phyloP scores from a whole-genome alignment of 306 rosid genomes.

The Trifolium pratense region DNA sequence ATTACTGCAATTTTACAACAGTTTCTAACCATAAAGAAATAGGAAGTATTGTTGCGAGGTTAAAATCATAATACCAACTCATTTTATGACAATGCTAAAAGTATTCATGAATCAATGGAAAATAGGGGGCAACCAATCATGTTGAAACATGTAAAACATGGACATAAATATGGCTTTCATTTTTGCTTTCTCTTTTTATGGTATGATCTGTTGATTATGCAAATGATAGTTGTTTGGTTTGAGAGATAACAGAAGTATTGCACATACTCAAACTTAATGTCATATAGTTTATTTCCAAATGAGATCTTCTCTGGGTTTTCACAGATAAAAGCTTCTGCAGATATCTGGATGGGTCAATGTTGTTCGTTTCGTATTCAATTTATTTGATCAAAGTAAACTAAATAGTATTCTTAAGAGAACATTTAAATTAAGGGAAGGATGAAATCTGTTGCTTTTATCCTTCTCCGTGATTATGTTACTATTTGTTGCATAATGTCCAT shows the following conservation, averaged over 20 bases:
- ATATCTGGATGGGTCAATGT: background rate
- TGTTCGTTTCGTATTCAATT: too few species aligned
- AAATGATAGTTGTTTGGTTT: slow-evolving; percentile 21
- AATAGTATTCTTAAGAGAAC: slow-evolving; percentile 10
- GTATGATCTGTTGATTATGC: background rate
- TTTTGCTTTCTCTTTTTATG: background rate
- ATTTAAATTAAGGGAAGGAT: slow-evolving; percentile 11
- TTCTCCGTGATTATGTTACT: slow-evolving; percentile 17
- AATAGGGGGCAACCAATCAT: slow-evolving; percentile 21
- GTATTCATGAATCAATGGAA: slow-evolving; percentile 27
- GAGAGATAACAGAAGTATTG: background rate
- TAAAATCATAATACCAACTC: slow-evolving; percentile 23
- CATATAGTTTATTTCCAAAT: slow-evolving; percentile 10
- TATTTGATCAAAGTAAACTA: slow-evolving; percentile 26
- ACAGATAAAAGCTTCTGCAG: slow-evolving; percentile 14
- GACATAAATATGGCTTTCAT: slow-evolving; percentile 2
- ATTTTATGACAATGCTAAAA: slow-evolving; percentile 22
- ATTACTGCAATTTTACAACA: slow-evolving; percentile 5
- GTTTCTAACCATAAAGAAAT: slow-evolving; percentile 11
- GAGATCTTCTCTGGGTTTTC: slow-evolving; percentile 1
- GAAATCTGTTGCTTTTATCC: background rate
- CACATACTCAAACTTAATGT: slow-evolving; percentile 29
- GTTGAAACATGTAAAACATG: slow-evolving; percentile 24
- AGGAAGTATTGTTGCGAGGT: background rate
- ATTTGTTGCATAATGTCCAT: slow-evolving; percentile 20